Conservation (phyloP, 2,329 filamentous ascomycete species). For the Beauveria medogensis region DNA sequence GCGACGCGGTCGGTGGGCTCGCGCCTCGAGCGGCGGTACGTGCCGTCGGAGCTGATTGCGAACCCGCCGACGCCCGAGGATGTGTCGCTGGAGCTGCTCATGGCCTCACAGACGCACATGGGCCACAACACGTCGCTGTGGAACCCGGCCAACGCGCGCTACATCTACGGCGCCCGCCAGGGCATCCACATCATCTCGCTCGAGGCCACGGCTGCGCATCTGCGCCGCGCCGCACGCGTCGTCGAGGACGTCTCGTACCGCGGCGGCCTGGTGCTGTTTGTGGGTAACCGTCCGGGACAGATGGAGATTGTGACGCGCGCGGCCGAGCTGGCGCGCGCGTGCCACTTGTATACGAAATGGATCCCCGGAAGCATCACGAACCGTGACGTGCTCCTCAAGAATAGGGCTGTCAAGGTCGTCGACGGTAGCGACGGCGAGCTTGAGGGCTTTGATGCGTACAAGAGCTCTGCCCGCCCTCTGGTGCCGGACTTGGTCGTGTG, state of each 20-base stretch:
- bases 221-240: conserved; percentile 87
- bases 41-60: conserved; percentile 56
- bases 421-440: conserved; percentile 60
- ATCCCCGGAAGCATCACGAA: conserved; percentile 89
- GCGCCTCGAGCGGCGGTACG: conserved; percentile 47
- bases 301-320: conserved; percentile 73
- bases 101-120: conserved; percentile 80
- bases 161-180: conserved; percentile 85
- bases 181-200: conserved; percentile 90
- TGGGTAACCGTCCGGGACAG: conserved; percentile 78
- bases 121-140: conserved; percentile 86
- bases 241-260: conserved; percentile 77
- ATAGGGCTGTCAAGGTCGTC: conserved; percentile 63
- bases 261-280: conserved; percentile 83
- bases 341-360: conserved; percentile 90
- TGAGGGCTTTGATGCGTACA: conserved; percentile 56
- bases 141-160: conserved; percentile 90
- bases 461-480: conserved; percentile 56
- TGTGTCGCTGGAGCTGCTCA: conserved; percentile 81
- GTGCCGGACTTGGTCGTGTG: conserved; percentile 88
- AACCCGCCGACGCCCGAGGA: conserved; percentile 71
- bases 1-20: conserved; percentile 43
- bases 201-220: conserved; percentile 78
- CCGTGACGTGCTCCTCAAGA: conserved; percentile 75
- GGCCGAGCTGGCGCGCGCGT: conserved; percentile 68